A percentile compares a stretch with the other conserved stretches of the same genome.
These are phyloP conservation scores for Cladophialophora chaetospira DNA, from an alignment of 2,329 filamentous ascomycete species.

Conservation along the genomic window DNA sequence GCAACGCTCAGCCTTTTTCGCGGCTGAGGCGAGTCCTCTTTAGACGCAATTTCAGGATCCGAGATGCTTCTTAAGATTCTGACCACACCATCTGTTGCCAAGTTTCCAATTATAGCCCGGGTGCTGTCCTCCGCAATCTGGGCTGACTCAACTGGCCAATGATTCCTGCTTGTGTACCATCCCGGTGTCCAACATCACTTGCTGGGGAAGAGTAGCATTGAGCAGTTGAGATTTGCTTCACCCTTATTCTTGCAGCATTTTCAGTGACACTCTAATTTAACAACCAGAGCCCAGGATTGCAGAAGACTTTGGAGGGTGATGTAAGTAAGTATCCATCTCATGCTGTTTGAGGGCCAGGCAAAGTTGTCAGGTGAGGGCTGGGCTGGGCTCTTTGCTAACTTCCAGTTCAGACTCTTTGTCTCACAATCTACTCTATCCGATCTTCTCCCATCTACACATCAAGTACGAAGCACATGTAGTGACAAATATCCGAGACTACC, in stretches of 20 bases:
- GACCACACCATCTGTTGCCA: constrained; percentile 3
- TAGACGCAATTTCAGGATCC: background rate
- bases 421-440: too few relatives aligned
- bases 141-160: constrained; percentile 11
- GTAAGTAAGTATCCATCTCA: too few relatives aligned
- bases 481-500: too few relatives aligned
- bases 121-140: constrained; percentile 16
- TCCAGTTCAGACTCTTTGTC: too few relatives aligned
- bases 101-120: constrained; percentile 18
- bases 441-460: too few relatives aligned
- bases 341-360: too few relatives aligned
- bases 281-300: too few relatives aligned
- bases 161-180: background rate
- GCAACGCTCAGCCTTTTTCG: constrained; percentile 10
- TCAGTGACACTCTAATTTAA: background rate
- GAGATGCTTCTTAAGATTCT: constrained; percentile 10
- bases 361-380: too few relatives aligned
- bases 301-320: too few relatives aligned
- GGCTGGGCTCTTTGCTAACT: too few relatives aligned
- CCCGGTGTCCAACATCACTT: background rate
- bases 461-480: too few relatives aligned
- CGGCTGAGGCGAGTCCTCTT: background rate
- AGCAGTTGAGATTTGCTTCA: background rate
- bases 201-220: background rate
- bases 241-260: constrained; percentile 4